phyloP scores from a whole-genome alignment of 805 yeast species.

The Osmozyma mogii region DNA sequence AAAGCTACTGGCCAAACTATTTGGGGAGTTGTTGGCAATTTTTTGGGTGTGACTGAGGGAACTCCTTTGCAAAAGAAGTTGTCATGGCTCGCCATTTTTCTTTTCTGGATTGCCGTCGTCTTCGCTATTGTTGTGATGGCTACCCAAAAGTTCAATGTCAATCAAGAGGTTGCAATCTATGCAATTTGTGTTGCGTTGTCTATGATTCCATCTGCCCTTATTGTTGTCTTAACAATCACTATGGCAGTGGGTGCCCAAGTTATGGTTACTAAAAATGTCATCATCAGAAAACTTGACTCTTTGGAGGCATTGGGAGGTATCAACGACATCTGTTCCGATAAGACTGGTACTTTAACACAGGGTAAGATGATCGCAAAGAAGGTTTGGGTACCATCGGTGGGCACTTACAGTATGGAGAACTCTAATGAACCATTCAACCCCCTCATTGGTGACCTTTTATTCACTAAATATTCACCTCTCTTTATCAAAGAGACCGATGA shows the following conservation, averaged over 20 bases:
- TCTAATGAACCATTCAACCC: conserved; percentile 29
- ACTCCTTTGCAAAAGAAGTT: conserved; percentile 41
- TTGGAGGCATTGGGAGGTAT: conserved; percentile 33
- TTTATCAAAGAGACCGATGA: conserved; percentile 24
- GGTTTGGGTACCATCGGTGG: conserved; percentile 29
- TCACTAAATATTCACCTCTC: conserved; percentile 19
- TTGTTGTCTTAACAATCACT: conserved; percentile 32
- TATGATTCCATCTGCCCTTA: conserved; percentile 32
- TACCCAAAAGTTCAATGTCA: conserved; percentile 26
- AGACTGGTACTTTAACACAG: conserved; percentile 33
- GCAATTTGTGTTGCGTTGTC: conserved; percentile 35
- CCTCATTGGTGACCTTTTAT: conserved; percentile 34
- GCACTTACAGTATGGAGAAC: conserved; percentile 25
- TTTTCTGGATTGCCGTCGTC: conserved; percentile 38
- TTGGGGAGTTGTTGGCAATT: conserved; percentile 35
- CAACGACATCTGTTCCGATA: conserved; percentile 33
- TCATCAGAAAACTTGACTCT: conserved; percentile 30
- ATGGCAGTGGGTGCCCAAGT: conserved; percentile 36
- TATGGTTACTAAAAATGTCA: conserved; percentile 28
- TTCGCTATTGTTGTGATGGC: conserved; percentile 34
- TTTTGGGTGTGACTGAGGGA: conserved; percentile 40
- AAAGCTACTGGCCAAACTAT: conserved; percentile 29
- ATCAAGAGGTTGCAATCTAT: conserved; percentile 29
- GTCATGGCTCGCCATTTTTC: conserved; percentile 42
- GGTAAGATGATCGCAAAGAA: conserved; percentile 31